Base-by-base conservation (phyloP, 257 asterid genomes). In the Plantago major region DNA sequence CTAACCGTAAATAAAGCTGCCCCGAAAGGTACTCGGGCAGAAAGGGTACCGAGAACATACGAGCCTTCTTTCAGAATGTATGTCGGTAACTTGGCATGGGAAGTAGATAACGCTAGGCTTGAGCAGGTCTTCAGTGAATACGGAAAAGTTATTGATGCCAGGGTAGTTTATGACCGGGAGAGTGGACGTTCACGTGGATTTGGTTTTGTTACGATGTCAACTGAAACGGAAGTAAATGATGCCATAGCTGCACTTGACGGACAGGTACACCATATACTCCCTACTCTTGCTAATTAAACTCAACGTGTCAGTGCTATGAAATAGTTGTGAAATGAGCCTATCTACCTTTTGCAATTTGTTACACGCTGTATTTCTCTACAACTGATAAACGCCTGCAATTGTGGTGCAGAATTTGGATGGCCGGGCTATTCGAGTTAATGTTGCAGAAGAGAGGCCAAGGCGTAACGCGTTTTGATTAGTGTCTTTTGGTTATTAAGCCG, bases 241-340 rank as follows among this genome's bases (percentile, higher is more conserved):
- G 97, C 95, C 52, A 86, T 89, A 55, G 88, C 94, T 49, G 77
- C 81, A 62, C 95, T 86, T 65, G 97, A 89, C 67, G 95, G 97
- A 58, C 86, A 89, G 95, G 97, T 86, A 83, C 7, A 83, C 7
- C 44, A 19, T 58, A 1, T 40, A 7, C 16, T 13, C 28, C 26
- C n/a, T 14, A 9, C 44, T 37, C 48, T 40, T 22, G 13, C 18
- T 12, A 22, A 1, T 22, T 22, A 22, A 22, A 22, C 26, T 22
- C 26, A 1, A 22, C 26, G 26, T 22, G 26, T 22, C 26, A 22
- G 26, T 22, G 26, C 26, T 22, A 22, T 22, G 26, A 22, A 52
- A 33, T 37, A 18, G 3, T 51, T 52, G 15, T 15, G 33, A 22
- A 37, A 53, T 22, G 12, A 52, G 18, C 42, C 15, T 18, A 26